Evolutionary conservation across 768 basidiomycete species (phyloP).

Genomic region (Pulveroboletus ravenelii): DNA sequence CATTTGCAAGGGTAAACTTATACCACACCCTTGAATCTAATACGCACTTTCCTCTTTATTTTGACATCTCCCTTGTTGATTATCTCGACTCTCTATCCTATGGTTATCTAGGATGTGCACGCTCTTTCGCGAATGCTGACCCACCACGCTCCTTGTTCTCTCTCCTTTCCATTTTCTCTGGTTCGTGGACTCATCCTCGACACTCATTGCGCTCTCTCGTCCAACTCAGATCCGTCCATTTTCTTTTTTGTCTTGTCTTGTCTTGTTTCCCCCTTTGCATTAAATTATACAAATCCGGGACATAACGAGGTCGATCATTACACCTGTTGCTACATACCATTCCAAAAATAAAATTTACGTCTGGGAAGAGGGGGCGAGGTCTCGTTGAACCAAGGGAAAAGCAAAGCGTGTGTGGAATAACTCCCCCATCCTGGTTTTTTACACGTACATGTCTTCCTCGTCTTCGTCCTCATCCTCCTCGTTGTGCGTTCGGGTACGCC

Average conservation of each 20-base stretch:
- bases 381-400: too few relatives aligned
- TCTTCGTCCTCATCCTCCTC: constrained; percentile 10
- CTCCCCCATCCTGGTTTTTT: background rate
- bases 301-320: constrained; percentile 6
- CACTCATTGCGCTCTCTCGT: constrained; percentile 4
- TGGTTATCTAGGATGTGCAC: background rate
- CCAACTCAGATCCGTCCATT: background rate
- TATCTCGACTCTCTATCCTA: constrained; percentile 2
- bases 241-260: background rate
- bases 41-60: background rate
- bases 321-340: constrained; percentile 9
- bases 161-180: background rate
- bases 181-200: constrained; percentile 6
- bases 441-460: constrained; percentile 25
- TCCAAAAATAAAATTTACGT: background rate
- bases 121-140: background rate
- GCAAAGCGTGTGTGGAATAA: too few relatives aligned
- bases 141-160: constrained; percentile 8
- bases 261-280: constrained; percentile 4
- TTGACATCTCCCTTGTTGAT: background rate
- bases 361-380: too few relatives aligned
- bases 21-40: constrained; percentile 17
- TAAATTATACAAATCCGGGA: constrained; percentile 2
- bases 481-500: constrained; percentile 5
- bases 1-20: constrained; percentile 13